Evolutionary conservation across 2,329 filamentous ascomycete species (phyloP), one percentile per base, ranked within the genome.

Genomic region (Claviceps maximensis): DNA sequence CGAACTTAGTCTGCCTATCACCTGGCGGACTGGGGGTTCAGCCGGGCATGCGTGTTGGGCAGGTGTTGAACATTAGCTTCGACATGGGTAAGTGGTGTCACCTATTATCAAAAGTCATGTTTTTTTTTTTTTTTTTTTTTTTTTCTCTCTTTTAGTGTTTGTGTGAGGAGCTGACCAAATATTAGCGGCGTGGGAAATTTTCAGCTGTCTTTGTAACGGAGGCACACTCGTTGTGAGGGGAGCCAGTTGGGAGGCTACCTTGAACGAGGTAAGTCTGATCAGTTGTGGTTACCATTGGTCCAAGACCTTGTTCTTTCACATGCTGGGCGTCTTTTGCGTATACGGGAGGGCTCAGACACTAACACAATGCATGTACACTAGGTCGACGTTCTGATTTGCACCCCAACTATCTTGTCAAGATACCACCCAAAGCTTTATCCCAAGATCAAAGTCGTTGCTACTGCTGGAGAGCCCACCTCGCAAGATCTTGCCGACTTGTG

Each of bases 111-210:
- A 6, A 45, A 21, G 25, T 29, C 21, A 15, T 33, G 38, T 48
- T 38, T 38, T 6, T 6, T 17, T 15, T 17, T 17, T 17, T 17
- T 38, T 17, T 15, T 17, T 38, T 7, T 17, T 15, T 15, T 17
- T 17, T 17, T 38, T 38, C 33, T 38, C 17, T 15, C 17, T 17
- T 3, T 17, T 15, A 4, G 3, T 38, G 2, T 38, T 3, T 4
- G 3, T 17, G 13, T 38, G 33, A 31, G 25, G 46, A 49, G 46
- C 57, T 61, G 47, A 55, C 53, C 49, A 27, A 52, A n/a, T 4
- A 3, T 48, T 53, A 79, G 78, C 75, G 23, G 77, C 78, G 13
- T 82, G 79, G 78, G 78, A 82, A 56, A 76, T 81, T n/a, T 70
- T 82, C 9, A 72, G 70, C 1, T 75, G 72, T 50, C 63, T 81